Conservation (phyloP, 2,329 filamentous ascomycete genomes). For the Basipetospora chlamydospora region DNA sequence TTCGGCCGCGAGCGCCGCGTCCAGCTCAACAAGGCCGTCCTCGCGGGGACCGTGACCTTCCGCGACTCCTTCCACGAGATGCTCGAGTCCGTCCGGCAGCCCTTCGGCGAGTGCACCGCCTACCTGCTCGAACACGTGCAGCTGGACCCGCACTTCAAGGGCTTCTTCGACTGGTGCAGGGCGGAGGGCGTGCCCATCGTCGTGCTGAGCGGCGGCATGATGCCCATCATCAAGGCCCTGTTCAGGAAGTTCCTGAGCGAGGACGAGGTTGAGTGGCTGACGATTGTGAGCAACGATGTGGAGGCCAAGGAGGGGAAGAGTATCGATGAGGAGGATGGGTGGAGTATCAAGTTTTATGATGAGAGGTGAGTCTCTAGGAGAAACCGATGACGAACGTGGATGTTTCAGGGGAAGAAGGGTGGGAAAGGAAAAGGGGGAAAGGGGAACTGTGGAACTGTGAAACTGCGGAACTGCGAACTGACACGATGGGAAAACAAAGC, state of each 20-base stretch:
- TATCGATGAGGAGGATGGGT: constrained; percentile 69
- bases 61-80: constrained; percentile 80
- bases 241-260: constrained; percentile 66
- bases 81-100: constrained; percentile 73
- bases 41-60: constrained; percentile 57
- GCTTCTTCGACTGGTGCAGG: constrained; percentile 74
- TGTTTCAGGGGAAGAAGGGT: neutral
- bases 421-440: neutral
- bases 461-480: too few species aligned
- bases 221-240: constrained; percentile 74
- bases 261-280: constrained; percentile 59
- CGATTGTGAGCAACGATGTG: constrained; percentile 84
- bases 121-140: constrained; percentile 69
- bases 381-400: neutral
- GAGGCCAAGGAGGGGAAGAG: constrained; percentile 46
- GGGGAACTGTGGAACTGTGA: neutral
- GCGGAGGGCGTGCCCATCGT: constrained; percentile 81
- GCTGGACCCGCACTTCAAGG: constrained; percentile 75
- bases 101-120: constrained; percentile 70
- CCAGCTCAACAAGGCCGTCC: constrained; percentile 61
- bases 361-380: constrained; percentile 53
- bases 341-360: constrained; percentile 81
- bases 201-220: constrained; percentile 85
- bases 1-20: constrained; percentile 60
- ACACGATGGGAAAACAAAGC: too few species aligned